Evolutionary conservation across 768 basidiomycete genomes (phyloP), one percentile per base, ranked within the genome.

Genomic region (Peribolospora kevripleyi): DNA sequence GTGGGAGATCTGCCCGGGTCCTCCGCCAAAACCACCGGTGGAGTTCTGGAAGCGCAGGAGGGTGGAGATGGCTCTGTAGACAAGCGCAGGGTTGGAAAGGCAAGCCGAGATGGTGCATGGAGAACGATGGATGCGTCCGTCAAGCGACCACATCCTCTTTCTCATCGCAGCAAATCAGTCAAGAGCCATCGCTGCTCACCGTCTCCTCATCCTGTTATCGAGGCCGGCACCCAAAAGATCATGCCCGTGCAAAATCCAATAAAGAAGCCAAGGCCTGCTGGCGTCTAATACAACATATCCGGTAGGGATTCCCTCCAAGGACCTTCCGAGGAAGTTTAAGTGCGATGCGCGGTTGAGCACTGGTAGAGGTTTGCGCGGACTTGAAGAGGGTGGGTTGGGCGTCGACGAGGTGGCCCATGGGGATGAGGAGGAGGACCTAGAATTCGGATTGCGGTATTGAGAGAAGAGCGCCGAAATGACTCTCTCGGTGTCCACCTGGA

Each of bases 211-310:
- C 14, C 69, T 73, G 2, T 79, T 78, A 71, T 90, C 87, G 51
- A 91, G 62, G 2, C 71, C 79, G 6, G 84, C 79, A 51, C 86
- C 84, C 48, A 91, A 64, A 3, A 78, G 64, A 61, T 82, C 80
- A 62, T 93, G 81, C 10, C 80, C 73, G 61, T 98, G 88, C 7
- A 90, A 65, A 0, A 79, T 80, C 90, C 93, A 97, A 69, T 84
- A 95, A 57, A 95, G 65, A 39, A 95, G 70, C 93, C 93, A 97
- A 0, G 93, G 83, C 62, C 91, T 81, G 60, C 84, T 88, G 0
- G 91, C 90, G 65, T 97, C 93, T 62, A 95, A 82, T 49, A 78
- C 79, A 14, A 71, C 73, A 65, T 85, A 97, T 54, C 79, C 72
- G 8, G 73, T 70, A 0, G 88, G 85, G 48, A 97, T 82, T 2